A percentile compares a stretch with the other conserved stretches of the same genome.
Conservation (phyloP, 768 basidiomycete genomes). For the Tulasnella sp. region DNA sequence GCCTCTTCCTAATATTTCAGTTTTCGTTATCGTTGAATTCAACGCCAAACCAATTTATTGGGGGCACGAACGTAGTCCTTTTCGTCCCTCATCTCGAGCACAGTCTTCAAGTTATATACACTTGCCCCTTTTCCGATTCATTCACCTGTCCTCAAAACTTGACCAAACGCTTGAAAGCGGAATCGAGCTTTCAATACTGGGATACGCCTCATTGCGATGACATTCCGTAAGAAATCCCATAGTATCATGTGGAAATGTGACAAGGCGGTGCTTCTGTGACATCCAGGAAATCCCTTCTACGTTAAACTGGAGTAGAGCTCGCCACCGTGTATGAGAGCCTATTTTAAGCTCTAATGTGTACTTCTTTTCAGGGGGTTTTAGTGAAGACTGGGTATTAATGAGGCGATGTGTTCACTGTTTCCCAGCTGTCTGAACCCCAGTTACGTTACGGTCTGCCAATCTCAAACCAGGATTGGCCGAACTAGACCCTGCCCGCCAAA, state of each 20-base stretch:
- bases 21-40: no score
- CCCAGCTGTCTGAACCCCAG: neutral
- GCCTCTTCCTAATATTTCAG: no score
- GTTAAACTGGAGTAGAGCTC: neutral
- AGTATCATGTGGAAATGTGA: neutral
- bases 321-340: neutral
- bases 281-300: neutral
- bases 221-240: neutral
- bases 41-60: conserved; percentile 7
- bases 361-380: conserved; percentile 7
- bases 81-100: conserved; percentile 2
- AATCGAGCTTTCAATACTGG: neutral
- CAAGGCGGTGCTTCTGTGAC: neutral
- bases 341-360: neutral
- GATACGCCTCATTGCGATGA: neutral
- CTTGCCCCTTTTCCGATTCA: neutral
- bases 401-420: neutral
- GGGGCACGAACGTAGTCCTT: conserved; percentile 5
- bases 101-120: no score
- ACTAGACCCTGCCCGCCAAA: neutral
- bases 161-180: neutral
- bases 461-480: neutral
- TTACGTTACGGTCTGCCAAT: neutral
- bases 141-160: neutral
- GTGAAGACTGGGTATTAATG: neutral